Evolutionary conservation across 2,329 filamentous ascomycete species (phyloP), one percentile per base, ranked within the genome.

Genomic region (Colletotrichum noveboracense): DNA sequence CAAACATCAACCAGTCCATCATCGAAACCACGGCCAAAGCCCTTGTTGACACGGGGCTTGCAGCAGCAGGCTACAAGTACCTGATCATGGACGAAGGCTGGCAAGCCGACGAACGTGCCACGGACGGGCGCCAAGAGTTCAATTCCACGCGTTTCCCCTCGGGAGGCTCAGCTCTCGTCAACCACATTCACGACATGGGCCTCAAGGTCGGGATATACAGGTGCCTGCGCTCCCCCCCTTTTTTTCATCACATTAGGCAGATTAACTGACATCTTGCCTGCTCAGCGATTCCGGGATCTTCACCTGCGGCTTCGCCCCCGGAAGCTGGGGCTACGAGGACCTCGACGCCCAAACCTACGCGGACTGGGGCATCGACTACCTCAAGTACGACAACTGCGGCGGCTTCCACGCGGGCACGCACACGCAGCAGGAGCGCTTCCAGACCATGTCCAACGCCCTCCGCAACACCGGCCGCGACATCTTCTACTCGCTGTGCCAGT

Each of bases 181-280:
- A 89, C 71, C 78, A 84, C 30, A 79, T 91, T 9, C 90, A 91
- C 78, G 80, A 76, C 0, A 78, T 89, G 34, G 88, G 86, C 2
- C 79, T 91, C 58, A 85, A 86, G 18, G 88, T 90, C 74, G 90
- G 90, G 36, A 90, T 91, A 81, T 91, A 91, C 79, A 86, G 84
- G 73, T 72, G 65, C 6, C 7, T 24, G 5, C 14, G 7, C 16
- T 34, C 12, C 24, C 21, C 34, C 12, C 32, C 52, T 24, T 12
- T 12, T 24, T 36, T 2, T 16, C 10, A 3, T 13, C 36, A 7
- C 26, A 26, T 18, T 10, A 4, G 13, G 18, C 14, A n/a, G 14
- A 5, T 18, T 5, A 28, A 5, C 60, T 28, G 16, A 65, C 38
- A 14, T n/a, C 9, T 12, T 13, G 18, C 0, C n/a, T 30, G 3